Evolutionary conservation across 495 filamentous ascomycete species (phyloP), one percentile per base, ranked within the genome.

Genomic region (Pyrenopolyporus hunteri): DNA sequence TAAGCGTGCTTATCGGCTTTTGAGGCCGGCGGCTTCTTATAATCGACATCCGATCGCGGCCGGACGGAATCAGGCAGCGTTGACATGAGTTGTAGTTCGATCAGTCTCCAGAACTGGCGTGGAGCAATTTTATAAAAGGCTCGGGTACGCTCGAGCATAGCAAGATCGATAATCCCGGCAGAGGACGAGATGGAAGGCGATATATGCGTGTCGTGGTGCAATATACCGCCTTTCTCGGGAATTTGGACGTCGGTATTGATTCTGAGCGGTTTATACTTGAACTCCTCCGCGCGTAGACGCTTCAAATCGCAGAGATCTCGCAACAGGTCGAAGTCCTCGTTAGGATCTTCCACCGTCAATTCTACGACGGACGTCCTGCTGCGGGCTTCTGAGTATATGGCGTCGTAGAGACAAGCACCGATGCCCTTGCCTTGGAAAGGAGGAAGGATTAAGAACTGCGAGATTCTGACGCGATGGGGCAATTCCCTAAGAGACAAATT

Each of bases 341-440:
- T 97, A 0, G 94, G 94, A 65, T 98, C 93, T 74, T 99, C 94
- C 14, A 99, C 90, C 0, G 93, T 94, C 63, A 99, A 80, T 71
- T 99, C 94, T 42, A 82, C 76, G 22, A 89, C 85, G 16, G 83
- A 82, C 0, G 83, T 63, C 42, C 87, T 81, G 19, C 79, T 71
- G 54, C 86, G 78, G 68, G 89, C 89, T 57, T 82, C 74, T 0
- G 78, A 70, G 60, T 89, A 88, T 64, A 98, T 89, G 29, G 85
- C 79, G 49, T 83, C 84, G 79, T 97, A 98, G 48, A 98, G 84
- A 35, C 85, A 79, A 11, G 85, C 82, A 42, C 95, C 94, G 59
- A 94, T 85, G 14, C 90, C 90, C 43, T 86, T 83, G 50, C 80
- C 76, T 70, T 96, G 92, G 72, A 90, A 96, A 16, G 91, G 88